A percentile compares a stretch with the other conserved stretches of the same genome.
These are phyloP conservation scores for Aspergillus vadensis DNA, from an alignment of 2,329 filamentous ascomycete species.

Conservation along the genomic window DNA sequence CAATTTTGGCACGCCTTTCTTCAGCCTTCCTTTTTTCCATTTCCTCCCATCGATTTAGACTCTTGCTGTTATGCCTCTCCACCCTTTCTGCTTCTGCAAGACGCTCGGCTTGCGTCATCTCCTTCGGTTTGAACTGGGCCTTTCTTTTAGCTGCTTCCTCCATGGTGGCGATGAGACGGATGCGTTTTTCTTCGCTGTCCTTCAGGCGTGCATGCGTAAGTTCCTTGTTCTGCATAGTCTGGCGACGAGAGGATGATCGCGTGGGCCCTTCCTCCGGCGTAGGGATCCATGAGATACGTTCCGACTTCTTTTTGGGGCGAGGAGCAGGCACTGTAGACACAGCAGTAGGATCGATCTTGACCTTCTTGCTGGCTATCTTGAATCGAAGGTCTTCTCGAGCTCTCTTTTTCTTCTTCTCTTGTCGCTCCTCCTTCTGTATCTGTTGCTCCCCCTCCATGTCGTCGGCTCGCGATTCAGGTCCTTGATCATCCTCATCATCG, in stretches of 20 bases:
- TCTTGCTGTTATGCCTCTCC: conserved; percentile 86
- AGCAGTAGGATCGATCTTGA: conserved; percentile 66
- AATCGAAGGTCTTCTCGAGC: conserved; percentile 70
- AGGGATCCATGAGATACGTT: conserved; percentile 70
- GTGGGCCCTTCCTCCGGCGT: conserved; percentile 63
- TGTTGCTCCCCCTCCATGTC: conserved; percentile 87
- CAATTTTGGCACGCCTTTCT: conserved; percentile 77
- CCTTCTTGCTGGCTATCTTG: conserved; percentile 64
- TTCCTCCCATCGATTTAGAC: conserved; percentile 89
- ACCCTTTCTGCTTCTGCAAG: conserved; percentile 79
- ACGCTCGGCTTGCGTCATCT: conserved; percentile 84
- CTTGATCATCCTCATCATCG: conserved; percentile 76
- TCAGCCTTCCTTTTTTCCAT: conserved; percentile 87
- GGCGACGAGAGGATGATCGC: conserved; percentile 62
- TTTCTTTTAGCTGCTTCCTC: conserved; percentile 63
- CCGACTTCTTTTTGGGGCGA: conserved; percentile 67
- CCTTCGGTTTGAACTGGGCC: conserved; percentile 73
- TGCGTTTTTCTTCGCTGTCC: conserved; percentile 51
- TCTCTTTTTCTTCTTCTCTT: conserved; percentile 78
- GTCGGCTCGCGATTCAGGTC: conserved; percentile 58
- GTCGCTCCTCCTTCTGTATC: conserved; percentile 73
- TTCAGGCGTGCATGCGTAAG: conserved; percentile 53
- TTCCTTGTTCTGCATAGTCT: conserved; percentile 68
- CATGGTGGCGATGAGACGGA: conserved; percentile 57
- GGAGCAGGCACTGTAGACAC: conserved; percentile 40